A percentile compares a stretch with the other conserved stretches of the same genome.
phyloP scores from a whole-genome alignment of 2,329 filamentous ascomycete genomes.

The Colletotrichum sp. region DNA sequence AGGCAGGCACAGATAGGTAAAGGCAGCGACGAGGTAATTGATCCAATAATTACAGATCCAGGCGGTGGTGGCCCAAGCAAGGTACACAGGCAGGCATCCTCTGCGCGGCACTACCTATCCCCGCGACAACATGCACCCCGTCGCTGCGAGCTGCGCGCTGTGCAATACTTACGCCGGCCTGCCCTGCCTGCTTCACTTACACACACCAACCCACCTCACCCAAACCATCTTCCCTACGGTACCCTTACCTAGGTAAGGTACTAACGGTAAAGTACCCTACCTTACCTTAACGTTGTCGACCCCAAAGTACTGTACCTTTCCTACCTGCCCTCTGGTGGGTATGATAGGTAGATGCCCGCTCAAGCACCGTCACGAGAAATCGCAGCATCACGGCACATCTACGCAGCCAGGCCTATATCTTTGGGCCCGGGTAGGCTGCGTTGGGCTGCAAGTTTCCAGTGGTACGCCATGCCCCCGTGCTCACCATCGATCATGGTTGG shows the following conservation, averaged over 20 bases:
- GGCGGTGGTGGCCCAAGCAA: not conserved
- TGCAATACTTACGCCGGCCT: not conserved
- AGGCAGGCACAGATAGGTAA: not conserved
- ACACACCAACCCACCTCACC: not conserved
- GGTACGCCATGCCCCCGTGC: conserved; percentile 28
- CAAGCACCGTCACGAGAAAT: not conserved
- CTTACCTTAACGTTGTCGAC: not conserved
- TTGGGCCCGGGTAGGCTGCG: conserved; percentile 1
- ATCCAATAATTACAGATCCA: not conserved
- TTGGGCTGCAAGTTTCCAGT: conserved; percentile 35
- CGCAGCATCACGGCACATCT: not conserved
- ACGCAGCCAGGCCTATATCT: not conserved
- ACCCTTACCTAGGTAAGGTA: too few relatives aligned
- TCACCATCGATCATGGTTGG: conserved; percentile 20
- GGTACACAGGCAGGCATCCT: not conserved
- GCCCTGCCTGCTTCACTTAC: not conserved
- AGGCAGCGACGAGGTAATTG: not conserved
- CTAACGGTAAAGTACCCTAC: too few relatives aligned
- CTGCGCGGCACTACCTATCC: not conserved
- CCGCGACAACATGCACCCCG: not conserved
- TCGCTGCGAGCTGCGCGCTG: not conserved
- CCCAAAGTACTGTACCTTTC: not conserved
- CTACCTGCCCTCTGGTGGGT: not conserved
- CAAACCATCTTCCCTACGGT: not conserved
- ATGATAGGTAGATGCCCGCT: not conserved